Evolutionary conservation across 345 rosid species (phyloP).

Genomic region (Camelina neglecta): DNA sequence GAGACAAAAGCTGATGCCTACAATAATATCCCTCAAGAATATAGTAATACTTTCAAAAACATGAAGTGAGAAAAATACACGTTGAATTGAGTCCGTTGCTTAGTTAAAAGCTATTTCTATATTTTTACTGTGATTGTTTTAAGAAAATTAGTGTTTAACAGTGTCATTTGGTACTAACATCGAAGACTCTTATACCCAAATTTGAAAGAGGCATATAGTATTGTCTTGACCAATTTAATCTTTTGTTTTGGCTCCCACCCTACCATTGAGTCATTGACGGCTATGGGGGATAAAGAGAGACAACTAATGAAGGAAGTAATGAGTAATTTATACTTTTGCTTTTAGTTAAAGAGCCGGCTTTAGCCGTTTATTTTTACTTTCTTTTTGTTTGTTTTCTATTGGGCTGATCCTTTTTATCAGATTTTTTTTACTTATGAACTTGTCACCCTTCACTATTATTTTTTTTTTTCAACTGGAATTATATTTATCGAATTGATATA

Average conservation of each 20-base stretch:
- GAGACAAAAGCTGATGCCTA: conserved; percentile 44
- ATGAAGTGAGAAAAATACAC: neutral
- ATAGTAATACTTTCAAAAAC: neutral
- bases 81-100: conserved; percentile 5
- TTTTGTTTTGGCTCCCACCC: conserved; percentile 3
- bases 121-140: neutral
- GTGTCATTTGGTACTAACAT: neutral
- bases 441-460: too few species aligned
- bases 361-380: conserved; percentile 35
- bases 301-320: conserved; percentile 37
- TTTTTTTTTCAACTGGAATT: too few species aligned
- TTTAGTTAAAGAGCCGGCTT: conserved; percentile 42
- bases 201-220: neutral
- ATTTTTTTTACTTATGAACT: too few species aligned
- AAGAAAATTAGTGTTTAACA: neutral
- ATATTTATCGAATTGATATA: too few species aligned
- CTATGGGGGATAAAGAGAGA: conserved; percentile 17
- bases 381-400: neutral
- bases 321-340: conserved; percentile 39
- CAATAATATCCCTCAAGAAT: neutral
- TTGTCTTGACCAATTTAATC: neutral
- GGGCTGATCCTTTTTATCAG: neutral
- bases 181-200: neutral
- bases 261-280: conserved; percentile 30
- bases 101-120: neutral